Base-by-base conservation (phyloP, 2,329 filamentous ascomycete genomes). In the Aspergillus uvarum region DNA sequence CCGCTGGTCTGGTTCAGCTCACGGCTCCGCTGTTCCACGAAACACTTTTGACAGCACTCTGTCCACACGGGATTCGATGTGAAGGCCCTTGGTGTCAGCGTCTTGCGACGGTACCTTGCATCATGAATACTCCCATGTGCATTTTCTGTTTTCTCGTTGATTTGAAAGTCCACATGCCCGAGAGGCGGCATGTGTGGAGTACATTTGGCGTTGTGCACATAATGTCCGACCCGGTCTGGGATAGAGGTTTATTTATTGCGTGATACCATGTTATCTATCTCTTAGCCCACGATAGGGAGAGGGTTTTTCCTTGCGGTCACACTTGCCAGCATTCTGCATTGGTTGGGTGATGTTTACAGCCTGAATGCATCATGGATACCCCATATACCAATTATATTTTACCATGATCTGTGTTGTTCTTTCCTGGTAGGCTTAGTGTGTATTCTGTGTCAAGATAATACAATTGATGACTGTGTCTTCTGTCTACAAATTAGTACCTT, bases 191-290 rank as follows among this genome's bases (percentile, higher is more conserved):
- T 44, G 53, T 51, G 16, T 32, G 49, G 38, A 44, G 47, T 58
- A 51, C 57, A 59, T 54, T 51, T 24, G 31, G 54, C 47, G 49
- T 60, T 47, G 56, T 54, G 53, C 61, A 63, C 59, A 61, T 61
- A 60, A 57, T 35, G 54, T 54, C 59, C 49, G 49, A 47, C 38
- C 51, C 47, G 44, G 59, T 57, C 59, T 55, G 42, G 44, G 59
- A 57, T 64, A 63, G 61, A 63, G 52, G 54, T 54, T 55, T 55
- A 60, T 54, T 47, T 54, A 58, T 54, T 24, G 56, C 56, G 61
- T 60, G 64, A 65, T 65, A 66, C 63, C 64, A 63, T 61, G 48
- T 63, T 60, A 54, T 60, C 48, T 59, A 54, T 60, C 47, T 56
- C 47, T 57, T 60, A 35, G 48, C 42, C 50, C 24, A 16, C 16